Conservation (phyloP, 1,284 basidiomycete species). For the Athelia psychrophila region DNA sequence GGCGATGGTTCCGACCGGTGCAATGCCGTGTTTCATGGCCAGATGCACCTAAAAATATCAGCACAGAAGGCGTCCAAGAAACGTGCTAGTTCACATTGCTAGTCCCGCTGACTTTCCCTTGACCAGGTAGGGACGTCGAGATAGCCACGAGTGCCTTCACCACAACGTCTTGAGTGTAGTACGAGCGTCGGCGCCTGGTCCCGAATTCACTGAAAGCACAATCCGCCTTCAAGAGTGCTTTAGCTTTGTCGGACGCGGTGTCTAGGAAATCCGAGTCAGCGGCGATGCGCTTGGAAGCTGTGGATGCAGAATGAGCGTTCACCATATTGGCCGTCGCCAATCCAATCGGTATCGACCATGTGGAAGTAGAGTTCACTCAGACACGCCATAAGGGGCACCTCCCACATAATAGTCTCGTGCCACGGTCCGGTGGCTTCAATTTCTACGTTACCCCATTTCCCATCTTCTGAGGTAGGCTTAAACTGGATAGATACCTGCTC, state of each 20-base stretch:
- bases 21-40: conserved; percentile 69
- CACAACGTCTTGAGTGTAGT: conserved; percentile 77
- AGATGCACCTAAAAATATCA: conserved; percentile 61
- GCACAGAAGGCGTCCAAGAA: background rate
- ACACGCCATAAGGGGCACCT: conserved; percentile 92
- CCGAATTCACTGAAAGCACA: conserved; percentile 92
- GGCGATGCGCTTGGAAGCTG: too few species aligned
- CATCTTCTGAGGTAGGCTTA: conserved; percentile 47
- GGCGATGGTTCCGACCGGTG: conserved; percentile 83
- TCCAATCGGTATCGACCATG: conserved; percentile 80
- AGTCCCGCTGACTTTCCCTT: conserved; percentile 76
- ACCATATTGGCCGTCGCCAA: conserved; percentile 79
- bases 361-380: conserved; percentile 79
- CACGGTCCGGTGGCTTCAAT: conserved; percentile 80
- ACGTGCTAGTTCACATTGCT: conserved; percentile 64
- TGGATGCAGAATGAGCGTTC: conserved; percentile 9
- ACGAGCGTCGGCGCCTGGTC: conserved; percentile 85
- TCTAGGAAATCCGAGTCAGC: conserved; percentile 27
- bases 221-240: conserved; percentile 61
- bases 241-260: conserved; percentile 71
- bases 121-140: conserved; percentile 43
- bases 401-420: conserved; percentile 93
- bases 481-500: conserved; percentile 77
- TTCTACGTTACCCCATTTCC: conserved; percentile 65
- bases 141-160: conserved; percentile 70